phyloP scores from a whole-genome alignment of 1,284 basidiomycete genomes.

The Stereum hirsutum region DNA sequence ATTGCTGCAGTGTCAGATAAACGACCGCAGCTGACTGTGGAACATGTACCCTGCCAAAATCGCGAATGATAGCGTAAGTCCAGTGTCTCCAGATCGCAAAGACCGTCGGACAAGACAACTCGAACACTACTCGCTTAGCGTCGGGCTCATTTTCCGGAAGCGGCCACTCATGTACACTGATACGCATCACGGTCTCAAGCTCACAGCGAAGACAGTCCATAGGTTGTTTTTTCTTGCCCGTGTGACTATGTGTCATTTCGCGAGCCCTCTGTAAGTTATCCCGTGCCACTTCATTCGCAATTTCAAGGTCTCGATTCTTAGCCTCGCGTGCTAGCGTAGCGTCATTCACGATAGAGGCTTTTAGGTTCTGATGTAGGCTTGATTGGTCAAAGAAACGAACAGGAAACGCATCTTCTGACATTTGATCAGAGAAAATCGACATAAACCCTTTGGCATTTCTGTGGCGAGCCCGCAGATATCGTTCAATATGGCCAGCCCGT shows the following conservation, averaged over 20 bases:
- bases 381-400: slow-evolving; percentile 7
- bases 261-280: slow-evolving; percentile 14
- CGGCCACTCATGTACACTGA: slow-evolving; percentile 40
- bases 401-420: slow-evolving; percentile 1
- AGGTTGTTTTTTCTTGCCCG: slow-evolving; percentile 7
- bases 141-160: slow-evolving; percentile 21
- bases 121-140: slow-evolving; percentile 31
- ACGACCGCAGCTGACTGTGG: background rate
- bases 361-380: background rate
- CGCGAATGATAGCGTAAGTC: slow-evolving; percentile 28
- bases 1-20: background rate
- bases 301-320: slow-evolving; percentile 2
- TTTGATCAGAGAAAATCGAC: slow-evolving; percentile 17
- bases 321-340: slow-evolving; percentile 1
- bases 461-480: slow-evolving; percentile 23
- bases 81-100: slow-evolving; percentile 34
- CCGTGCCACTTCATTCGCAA: background rate
- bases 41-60: slow-evolving; percentile 18
- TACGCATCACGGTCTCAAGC: too few species aligned
- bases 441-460: slow-evolving; percentile 1
- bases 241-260: slow-evolving; percentile 23
- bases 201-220: too few species aligned
- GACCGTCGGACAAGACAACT: slow-evolving; percentile 27
- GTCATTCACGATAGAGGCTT: slow-evolving; percentile 16
- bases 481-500: slow-evolving; percentile 17